Conservation (phyloP, 1,284 basidiomycete species). For the Moniliella sp. region DNA sequence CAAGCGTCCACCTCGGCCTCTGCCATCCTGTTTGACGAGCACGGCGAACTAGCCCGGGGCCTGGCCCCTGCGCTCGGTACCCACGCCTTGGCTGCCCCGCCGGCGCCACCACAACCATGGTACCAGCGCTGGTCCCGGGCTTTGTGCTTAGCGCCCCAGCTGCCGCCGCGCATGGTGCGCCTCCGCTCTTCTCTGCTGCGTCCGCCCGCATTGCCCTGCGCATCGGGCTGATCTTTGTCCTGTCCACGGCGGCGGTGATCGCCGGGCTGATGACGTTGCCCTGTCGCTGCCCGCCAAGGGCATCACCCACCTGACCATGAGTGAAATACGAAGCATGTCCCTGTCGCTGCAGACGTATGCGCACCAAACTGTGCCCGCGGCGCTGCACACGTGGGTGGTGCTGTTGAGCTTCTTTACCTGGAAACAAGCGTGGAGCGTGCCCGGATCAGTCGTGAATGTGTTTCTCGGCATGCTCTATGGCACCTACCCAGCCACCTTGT, state of each 20-base stretch:
- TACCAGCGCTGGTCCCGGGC: constrained; percentile 8
- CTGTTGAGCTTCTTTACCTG: constrained; percentile 23
- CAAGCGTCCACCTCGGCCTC: too few relatives aligned
- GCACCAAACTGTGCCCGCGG: constrained; percentile 9
- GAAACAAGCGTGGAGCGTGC: constrained; percentile 30
- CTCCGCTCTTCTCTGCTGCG: too few relatives aligned
- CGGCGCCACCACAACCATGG: constrained; percentile 6
- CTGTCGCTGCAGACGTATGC: constrained; percentile 17
- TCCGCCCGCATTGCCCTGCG: too few relatives aligned
- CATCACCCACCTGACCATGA: constrained; percentile 19
- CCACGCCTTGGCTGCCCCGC: background rate
- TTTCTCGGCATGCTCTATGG: constrained; percentile 32
- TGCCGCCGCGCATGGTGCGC: constrained; percentile 14
- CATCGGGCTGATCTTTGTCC: constrained; percentile 14
- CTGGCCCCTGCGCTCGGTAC: constrained; percentile 4
- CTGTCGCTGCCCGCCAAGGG: constrained; percentile 19
- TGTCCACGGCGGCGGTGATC: constrained; percentile 18
- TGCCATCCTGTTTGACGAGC: too few relatives aligned
- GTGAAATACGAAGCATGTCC: constrained; percentile 25
- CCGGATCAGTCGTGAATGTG: constrained; percentile 31
- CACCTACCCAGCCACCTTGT: constrained; percentile 20
- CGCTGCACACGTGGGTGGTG: constrained; percentile 21
- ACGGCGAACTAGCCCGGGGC: constrained; percentile 5
- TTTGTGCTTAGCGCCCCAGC: constrained; percentile 9
- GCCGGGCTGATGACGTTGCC: constrained; percentile 24